Evolutionary conservation across 768 basidiomycete genomes (phyloP), one percentile per base, ranked within the genome.

Genomic region (Dentipellis sp.): DNA sequence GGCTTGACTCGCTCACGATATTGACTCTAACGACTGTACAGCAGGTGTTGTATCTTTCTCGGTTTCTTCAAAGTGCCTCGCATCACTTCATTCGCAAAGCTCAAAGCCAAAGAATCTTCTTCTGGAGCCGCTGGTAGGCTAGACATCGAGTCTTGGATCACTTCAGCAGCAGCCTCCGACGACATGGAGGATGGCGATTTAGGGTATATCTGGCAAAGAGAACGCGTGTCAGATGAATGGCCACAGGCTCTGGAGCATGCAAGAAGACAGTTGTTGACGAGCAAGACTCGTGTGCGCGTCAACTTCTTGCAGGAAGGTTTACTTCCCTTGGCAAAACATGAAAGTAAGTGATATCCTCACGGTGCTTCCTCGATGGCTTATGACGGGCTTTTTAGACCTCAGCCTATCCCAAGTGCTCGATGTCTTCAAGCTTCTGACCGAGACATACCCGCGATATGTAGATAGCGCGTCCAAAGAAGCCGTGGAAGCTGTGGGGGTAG

Each of bases 371-470:
- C 29, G 29, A 29, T 29, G 29, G 29, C 29, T 53, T 10, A 56
- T 16, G 55, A 37, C 37, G 34, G 56, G n/a, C 4, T 50, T 42
- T 60, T 14, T 59, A 91, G 88, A 84, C 63, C 70, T 89, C 53
- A 72, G 69, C 37, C 68, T 84, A 52, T 73, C 79, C 0, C 85
- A 88, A 64, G 74, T 72, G 17, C 62, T 84, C 69, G 90, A 91
- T 64, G 63, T 93, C 22, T 86, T 94, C 68, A 75, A 76, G 56
- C 72, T 93, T 4, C 70, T 94, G 50, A 86, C 84, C 1, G 71
- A 81, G 52, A 92, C 88, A 0, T 88, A 91, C 68, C 82, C 88
- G 14, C 81, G 86, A 62, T 93, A 93, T 74, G 72, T 81, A 46
- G 92, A 94, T 66, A 67, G 76, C 2, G 65, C 74, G 50, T 94